Evolutionary conservation across 2,329 filamentous ascomycete species (phyloP).

Genomic region (Cadophora sp.): DNA sequence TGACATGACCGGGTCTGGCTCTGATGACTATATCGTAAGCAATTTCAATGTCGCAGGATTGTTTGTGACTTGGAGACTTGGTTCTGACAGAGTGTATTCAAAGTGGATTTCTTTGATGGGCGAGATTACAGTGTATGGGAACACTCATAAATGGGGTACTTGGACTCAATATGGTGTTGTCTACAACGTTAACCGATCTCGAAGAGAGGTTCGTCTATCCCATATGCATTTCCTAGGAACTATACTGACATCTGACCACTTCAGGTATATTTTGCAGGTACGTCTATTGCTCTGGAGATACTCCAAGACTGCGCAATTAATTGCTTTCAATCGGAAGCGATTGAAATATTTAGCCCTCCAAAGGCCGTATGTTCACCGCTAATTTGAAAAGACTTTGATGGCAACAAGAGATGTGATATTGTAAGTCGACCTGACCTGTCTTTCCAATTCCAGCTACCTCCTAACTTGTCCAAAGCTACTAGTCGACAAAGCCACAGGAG

Average conservation of each 20-base stretch:
- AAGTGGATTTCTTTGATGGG: slow-evolving; percentile 19
- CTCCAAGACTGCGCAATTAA: too few species aligned
- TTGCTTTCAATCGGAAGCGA: too few species aligned
- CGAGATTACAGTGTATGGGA: slow-evolving; percentile 19
- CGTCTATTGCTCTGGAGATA: neutral
- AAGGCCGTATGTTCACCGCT: too few species aligned
- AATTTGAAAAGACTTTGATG: slow-evolving; percentile 15
- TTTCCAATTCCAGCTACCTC: neutral
- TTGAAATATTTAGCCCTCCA: too few species aligned
- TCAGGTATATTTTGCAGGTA: slow-evolving; percentile 19
- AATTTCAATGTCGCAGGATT: neutral
- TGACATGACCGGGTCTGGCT: slow-evolving; percentile 26
- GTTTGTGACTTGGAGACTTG: neutral
- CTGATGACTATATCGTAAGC: slow-evolving; percentile 23
- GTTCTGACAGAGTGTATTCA: neutral
- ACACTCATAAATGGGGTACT: slow-evolving; percentile 10
- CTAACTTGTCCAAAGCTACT: slow-evolving; percentile 12
- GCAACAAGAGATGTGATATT: slow-evolving; percentile 22
- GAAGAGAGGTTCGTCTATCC: slow-evolving; percentile 15
- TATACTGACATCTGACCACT: neutral
- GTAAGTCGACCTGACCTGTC: neutral
- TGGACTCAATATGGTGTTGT: slow-evolving; percentile 19
- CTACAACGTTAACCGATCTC: slow-evolving; percentile 17
- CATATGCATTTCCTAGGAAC: neutral
- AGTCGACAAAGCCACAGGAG: slow-evolving; percentile 21